Evolutionary conservation across 345 rosid species (phyloP).

Genomic region (Mangifera indica): DNA sequence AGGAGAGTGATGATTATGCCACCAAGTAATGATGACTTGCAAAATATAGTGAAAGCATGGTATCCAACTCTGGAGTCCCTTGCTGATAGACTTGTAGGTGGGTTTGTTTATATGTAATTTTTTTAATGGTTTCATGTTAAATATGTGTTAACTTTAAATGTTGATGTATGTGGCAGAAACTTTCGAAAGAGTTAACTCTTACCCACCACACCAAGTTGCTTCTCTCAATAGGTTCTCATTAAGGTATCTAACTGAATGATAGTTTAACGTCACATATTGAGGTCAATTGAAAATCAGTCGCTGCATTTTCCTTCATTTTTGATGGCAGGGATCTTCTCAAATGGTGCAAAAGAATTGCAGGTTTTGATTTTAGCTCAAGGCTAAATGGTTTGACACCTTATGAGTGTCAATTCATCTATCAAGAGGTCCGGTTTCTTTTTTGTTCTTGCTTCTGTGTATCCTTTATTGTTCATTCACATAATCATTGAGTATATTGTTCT

Average conservation of each 20-base stretch:
- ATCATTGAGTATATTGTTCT: constrained; percentile 13
- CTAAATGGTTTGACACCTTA: constrained; percentile 40
- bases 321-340: constrained; percentile 84
- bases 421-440: constrained; percentile 55
- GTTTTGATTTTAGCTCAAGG: constrained; percentile 25
- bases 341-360: constrained; percentile 83
- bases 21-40: constrained; percentile 62
- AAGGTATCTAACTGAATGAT: constrained; percentile 42
- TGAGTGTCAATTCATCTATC: constrained; percentile 55
- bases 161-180: constrained; percentile 57
- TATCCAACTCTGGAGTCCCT: constrained; percentile 67
- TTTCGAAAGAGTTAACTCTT: constrained; percentile 48
- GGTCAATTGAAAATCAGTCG: constrained; percentile 8
- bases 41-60: constrained; percentile 52
- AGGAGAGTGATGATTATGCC: constrained; percentile 77
- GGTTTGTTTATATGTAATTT: constrained; percentile 24
- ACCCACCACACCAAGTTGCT: constrained; percentile 30
- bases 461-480: not conserved
- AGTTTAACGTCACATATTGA: constrained; percentile 4
- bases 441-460: not conserved
- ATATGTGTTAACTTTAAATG: constrained; percentile 18
- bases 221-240: constrained; percentile 59
- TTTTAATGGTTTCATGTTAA: constrained; percentile 17
- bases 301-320: constrained; percentile 27
- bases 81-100: constrained; percentile 70